Evolutionary conservation across 257 asterid genomes (phyloP).

Genomic region (Thymus mandschuricus): DNA sequence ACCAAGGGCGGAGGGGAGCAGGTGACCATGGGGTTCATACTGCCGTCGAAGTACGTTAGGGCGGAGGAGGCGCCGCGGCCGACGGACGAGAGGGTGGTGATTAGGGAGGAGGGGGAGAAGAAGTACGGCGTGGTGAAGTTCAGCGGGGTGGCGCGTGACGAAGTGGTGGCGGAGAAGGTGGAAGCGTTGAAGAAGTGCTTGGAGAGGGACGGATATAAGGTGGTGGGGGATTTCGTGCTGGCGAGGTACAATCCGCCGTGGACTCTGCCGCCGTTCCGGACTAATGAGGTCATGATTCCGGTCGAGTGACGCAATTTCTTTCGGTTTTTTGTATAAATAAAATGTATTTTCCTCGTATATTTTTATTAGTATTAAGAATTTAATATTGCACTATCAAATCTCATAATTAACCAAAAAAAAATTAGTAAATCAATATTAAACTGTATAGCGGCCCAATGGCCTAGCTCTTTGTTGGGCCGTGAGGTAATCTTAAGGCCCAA

Average conservation of each 20-base stretch:
- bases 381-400: too few species aligned
- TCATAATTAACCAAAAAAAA: too few species aligned
- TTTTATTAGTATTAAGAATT: too few species aligned
- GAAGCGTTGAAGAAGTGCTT: slow-evolving; percentile 53
- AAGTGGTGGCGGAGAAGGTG: slow-evolving; percentile 69
- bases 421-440: too few species aligned
- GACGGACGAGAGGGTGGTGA: slow-evolving; percentile 77
- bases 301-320: slow-evolving; percentile 43
- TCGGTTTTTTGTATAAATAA: neutral
- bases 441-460: too few species aligned
- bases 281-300: slow-evolving; percentile 87
- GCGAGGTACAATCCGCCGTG: slow-evolving; percentile 97
- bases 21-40: slow-evolving; percentile 83
- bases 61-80: slow-evolving; percentile 92
- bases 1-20: slow-evolving; percentile 47
- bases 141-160: slow-evolving; percentile 70
- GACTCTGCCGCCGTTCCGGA: slow-evolving; percentile 79
- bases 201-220: slow-evolving; percentile 77
- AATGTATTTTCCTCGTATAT: neutral
- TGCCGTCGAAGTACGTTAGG: slow-evolving; percentile 63
- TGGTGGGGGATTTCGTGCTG: slow-evolving; percentile 68
- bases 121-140: slow-evolving; percentile 82
- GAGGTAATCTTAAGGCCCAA: too few species aligned
- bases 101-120: slow-evolving; percentile 79
- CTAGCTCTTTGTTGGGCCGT: too few species aligned